Conservation (phyloP, 345 rosid genomes). For the Camelina sativa region DNA sequence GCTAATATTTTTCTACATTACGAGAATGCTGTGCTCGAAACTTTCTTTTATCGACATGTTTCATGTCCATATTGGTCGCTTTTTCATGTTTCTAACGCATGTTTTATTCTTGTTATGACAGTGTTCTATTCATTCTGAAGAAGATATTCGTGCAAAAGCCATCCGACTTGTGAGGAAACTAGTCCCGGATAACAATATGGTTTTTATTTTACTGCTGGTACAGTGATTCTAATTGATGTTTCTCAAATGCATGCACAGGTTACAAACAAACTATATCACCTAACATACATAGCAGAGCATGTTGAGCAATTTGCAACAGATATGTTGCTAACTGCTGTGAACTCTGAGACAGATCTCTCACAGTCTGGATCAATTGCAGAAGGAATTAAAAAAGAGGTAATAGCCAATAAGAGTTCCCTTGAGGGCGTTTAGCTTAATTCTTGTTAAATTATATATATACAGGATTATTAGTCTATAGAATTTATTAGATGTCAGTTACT, state of each 20-base stretch:
- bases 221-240: constrained; percentile 38
- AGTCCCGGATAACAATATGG: constrained; percentile 16
- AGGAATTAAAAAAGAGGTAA: constrained; percentile 69
- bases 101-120: constrained; percentile 50
- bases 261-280: constrained; percentile 91
- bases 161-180: constrained; percentile 78
- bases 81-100: constrained; percentile 40
- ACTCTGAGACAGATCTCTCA: constrained; percentile 49
- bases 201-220: constrained; percentile 25
- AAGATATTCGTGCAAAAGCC: constrained; percentile 89
- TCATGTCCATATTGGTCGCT: constrained; percentile 22
- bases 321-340: constrained; percentile 72
- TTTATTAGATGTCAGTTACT: constrained; percentile 4
- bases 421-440: constrained; percentile 12
- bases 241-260: constrained; percentile 59
- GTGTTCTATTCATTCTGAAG: constrained; percentile 96
- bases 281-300: constrained; percentile 65
- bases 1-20: constrained; percentile 1
- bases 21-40: constrained; percentile 20
- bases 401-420: constrained; percentile 24
- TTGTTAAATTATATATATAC: constrained; percentile 16
- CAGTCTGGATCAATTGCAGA: constrained; percentile 54
- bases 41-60: neutral
- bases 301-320: constrained; percentile 88
- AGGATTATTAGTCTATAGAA: neutral